Base-by-base conservation (phyloP, 306 rosid genomes). In the Prunus mira region DNA sequence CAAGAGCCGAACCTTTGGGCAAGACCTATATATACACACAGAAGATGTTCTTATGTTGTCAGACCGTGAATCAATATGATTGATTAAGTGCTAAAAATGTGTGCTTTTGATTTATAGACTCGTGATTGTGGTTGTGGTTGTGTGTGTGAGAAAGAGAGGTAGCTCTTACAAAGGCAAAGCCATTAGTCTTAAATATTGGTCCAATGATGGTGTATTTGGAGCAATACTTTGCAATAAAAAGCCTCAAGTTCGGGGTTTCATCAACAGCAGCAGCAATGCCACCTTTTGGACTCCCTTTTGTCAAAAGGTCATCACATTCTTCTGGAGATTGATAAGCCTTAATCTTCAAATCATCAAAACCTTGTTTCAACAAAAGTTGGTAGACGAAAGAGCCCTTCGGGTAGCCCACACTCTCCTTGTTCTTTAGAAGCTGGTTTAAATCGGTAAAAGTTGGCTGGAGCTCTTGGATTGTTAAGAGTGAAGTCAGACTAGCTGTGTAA, bases 401-500 rank as follows among this genome's bases (percentile, higher is more conserved):
- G 81, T 80, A 89, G 6, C 97, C 97, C 7, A 90, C 92, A 66
- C 71, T 69, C 78, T 80, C 74, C 61, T 56, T 66, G 8, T 82
- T 74, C 55, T 71, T 78, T 12, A 78, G 38, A 18, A 90, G 88
- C 66, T 81, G 71, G 5, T 83, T 41, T 5, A 90, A 51, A 41
- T 87, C 79, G 0, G 88, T 75, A 34, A 77, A 30, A 19, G 83
- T 50, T 64, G 97, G 96, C 1, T 70, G 75, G 2, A 90, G 84
- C 5, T 83, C 79, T 43, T 87, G 87, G 22, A 87, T 88, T 2
- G 96, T 90, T 70, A 90, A 72, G 12, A 84, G 71, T 5, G 97
- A 84, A 0, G 96, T 80, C 22, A 90, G 71, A 75, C 96, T 93
- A 0, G 96, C 92, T 8, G 92, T 92, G 75, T 90, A 92, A 60